Evolutionary conservation across 768 basidiomycete species (phyloP), one percentile per base, ranked within the genome.

Genomic region (Peribolospora kevripleyi): DNA sequence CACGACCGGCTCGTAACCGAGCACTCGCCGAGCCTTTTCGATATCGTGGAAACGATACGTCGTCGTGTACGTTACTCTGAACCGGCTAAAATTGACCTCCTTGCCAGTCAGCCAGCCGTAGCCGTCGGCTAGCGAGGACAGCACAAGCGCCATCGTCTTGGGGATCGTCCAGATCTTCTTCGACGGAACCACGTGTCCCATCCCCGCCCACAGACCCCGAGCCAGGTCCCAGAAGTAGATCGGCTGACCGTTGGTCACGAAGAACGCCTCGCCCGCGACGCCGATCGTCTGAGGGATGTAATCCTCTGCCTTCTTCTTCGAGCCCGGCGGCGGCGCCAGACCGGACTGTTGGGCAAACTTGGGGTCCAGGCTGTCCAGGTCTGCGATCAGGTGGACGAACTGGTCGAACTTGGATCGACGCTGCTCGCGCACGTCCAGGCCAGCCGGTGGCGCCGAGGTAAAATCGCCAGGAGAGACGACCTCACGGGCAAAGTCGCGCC

Each of bases 201-300:
- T 61, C 25, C 74, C 72, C 39, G 73, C 69, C 86, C 85, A 97
- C n/a, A 93, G 68, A 3, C 75, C 68, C 5, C 85, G 75, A 40
- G 79, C 73, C 63, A 91, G 80, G 69, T 93, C 88, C 91, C 91
- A 98, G 71, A 95, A 95, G 68, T 85, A 84, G 55, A 80, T 74
- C 3, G 90, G 91, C 65, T 97, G 90, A 58, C 88, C 87, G 64
- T 97, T 97, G 55, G 88, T 90, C 68, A 98, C 84, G 74, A 87
- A 91, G 72, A 88, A 98, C 3, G 70, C 84, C 66, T 95, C 84
- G 0, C 91, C 91, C 4, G 86, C 88, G 53, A 95, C 84, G 60
- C 80, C 75, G 7, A 87, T 50, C 58, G 37, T 11, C 9, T 14
- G 43, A 36, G 48, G 42, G 39, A 57, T 47, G 45, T 57, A 51